phyloP scores from a whole-genome alignment of 768 basidiomycete genomes.

The Mycena vitilis region DNA sequence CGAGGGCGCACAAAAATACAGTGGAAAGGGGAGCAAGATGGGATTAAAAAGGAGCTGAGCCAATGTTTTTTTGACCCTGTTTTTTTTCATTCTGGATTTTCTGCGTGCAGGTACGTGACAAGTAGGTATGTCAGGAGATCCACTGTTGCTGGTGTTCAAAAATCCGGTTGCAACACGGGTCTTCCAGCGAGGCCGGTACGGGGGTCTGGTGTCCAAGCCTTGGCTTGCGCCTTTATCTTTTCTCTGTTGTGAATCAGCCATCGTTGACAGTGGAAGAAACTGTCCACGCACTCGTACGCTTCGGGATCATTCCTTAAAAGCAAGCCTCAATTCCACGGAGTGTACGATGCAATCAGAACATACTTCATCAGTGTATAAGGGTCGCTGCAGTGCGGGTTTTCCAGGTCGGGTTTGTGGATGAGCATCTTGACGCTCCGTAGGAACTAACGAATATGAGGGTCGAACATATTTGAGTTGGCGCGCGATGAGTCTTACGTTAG shows the following conservation, averaged over 20 bases:
- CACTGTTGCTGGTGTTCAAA: too few species aligned
- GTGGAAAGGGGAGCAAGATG: too few species aligned
- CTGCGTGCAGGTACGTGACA: neutral
- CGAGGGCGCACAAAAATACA: too few species aligned
- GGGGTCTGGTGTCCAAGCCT: conserved; percentile 9
- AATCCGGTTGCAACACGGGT: neutral
- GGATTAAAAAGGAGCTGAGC: too few species aligned
- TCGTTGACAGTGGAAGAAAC: too few species aligned
- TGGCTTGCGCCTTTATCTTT: conserved; percentile 1
- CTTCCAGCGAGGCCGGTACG: conserved; percentile 16
- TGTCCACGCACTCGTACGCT: conserved; percentile 13
- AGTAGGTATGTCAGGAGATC: neutral
- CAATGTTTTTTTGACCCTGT: too few species aligned
- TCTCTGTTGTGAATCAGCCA: neutral
- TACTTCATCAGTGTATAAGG: conserved; percentile 12
- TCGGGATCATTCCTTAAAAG: conserved; percentile 6
- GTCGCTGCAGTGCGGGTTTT: conserved; percentile 1
- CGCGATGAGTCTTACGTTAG: conserved; percentile 1
- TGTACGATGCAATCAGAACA: neutral
- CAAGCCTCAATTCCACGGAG: neutral
- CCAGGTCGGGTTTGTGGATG: conserved; percentile 7
- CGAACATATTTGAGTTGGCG: neutral
- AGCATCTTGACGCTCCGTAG: neutral
- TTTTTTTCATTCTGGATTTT: too few species aligned
- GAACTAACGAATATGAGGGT: neutral